Evolutionary conservation across 2,329 filamentous ascomycete species (phyloP).

Genomic region (Akanthomyces uredinophilus): DNA sequence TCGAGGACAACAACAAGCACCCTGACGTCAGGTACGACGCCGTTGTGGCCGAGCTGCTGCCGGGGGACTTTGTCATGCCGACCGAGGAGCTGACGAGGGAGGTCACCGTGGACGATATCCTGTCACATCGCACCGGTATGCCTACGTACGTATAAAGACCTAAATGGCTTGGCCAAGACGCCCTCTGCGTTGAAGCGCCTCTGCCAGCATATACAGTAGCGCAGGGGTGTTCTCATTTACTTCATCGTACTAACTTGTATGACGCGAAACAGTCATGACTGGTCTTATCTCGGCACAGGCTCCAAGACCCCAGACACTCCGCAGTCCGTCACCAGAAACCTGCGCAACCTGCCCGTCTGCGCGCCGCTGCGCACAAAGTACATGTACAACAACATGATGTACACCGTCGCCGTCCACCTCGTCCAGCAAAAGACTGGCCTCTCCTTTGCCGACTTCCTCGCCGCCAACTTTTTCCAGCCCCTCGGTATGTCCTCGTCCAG

Average conservation of each 20-base stretch:
- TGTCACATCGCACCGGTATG: conserved; percentile 25
- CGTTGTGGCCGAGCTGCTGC: conserved; percentile 22
- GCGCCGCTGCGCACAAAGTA: conserved; percentile 22
- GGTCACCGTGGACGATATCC: conserved; percentile 23
- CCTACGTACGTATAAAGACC: conserved; percentile 16
- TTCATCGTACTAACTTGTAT: neutral
- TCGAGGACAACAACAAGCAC: conserved; percentile 20
- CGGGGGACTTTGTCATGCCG: conserved; percentile 25
- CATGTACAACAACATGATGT: conserved; percentile 28
- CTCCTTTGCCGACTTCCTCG: conserved; percentile 21
- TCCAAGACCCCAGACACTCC: conserved; percentile 20
- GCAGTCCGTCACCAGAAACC: conserved; percentile 23
- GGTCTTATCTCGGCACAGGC: conserved; percentile 20
- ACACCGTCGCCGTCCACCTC: conserved; percentile 22
- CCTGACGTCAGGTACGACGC: conserved; percentile 23
- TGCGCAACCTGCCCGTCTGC: conserved; percentile 23
- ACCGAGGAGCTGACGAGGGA: conserved; percentile 16
- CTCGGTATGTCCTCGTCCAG: conserved; percentile 24
- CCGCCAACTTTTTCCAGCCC: conserved; percentile 21
- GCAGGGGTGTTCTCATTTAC: too few species aligned
- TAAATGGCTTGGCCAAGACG: too few species aligned
- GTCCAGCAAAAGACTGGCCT: conserved; percentile 19
- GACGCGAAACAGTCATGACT: conserved; percentile 20
- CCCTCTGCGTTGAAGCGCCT: too few species aligned
- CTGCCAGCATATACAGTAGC: too few species aligned